Percentiles rank a stretch among this genome's conserved stretches.
Evolutionary conservation across 371 early-diverging fungal species (phyloP).

Genomic region (Mortierella sp.): DNA sequence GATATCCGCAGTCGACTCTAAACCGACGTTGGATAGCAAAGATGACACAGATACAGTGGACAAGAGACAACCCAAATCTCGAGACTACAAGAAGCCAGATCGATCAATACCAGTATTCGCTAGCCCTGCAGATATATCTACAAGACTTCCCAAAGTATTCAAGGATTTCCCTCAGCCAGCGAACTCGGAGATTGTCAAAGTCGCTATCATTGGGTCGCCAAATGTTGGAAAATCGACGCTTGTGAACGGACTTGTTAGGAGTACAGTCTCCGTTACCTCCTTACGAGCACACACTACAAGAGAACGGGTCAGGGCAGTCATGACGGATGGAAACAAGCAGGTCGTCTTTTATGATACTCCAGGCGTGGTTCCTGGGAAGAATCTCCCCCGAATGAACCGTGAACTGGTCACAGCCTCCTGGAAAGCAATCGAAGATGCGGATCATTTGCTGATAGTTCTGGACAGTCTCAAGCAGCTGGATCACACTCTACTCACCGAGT

Average conservation of each 20-base stretch:
- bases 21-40: background rate
- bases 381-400: slow-evolving; percentile 64
- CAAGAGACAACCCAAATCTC: background rate
- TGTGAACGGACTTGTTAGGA: slow-evolving; percentile 73
- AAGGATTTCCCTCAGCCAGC: slow-evolving; percentile 67
- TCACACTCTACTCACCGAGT: slow-evolving; percentile 60
- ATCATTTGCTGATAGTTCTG: slow-evolving; percentile 70
- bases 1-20: background rate
- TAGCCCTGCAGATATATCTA: slow-evolving; percentile 41
- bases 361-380: slow-evolving; percentile 66
- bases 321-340: slow-evolving; percentile 62
- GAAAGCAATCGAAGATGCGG: slow-evolving; percentile 77
- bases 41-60: background rate
- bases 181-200: slow-evolving; percentile 68
- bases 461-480: slow-evolving; percentile 67
- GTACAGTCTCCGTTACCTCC: slow-evolving; percentile 74
- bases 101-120: slow-evolving; percentile 37
- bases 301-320: slow-evolving; percentile 63
- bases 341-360: slow-evolving; percentile 51
- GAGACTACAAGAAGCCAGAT: slow-evolving; percentile 1
- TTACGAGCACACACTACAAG: slow-evolving; percentile 83
- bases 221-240: slow-evolving; percentile 87
- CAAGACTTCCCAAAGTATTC: slow-evolving; percentile 54
- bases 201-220: slow-evolving; percentile 79
- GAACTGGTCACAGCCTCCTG: slow-evolving; percentile 78